These are phyloP conservation scores for Fonsecaea monophora DNA, from an alignment of 2,329 filamentous ascomycete species.

Conservation along the genomic window DNA sequence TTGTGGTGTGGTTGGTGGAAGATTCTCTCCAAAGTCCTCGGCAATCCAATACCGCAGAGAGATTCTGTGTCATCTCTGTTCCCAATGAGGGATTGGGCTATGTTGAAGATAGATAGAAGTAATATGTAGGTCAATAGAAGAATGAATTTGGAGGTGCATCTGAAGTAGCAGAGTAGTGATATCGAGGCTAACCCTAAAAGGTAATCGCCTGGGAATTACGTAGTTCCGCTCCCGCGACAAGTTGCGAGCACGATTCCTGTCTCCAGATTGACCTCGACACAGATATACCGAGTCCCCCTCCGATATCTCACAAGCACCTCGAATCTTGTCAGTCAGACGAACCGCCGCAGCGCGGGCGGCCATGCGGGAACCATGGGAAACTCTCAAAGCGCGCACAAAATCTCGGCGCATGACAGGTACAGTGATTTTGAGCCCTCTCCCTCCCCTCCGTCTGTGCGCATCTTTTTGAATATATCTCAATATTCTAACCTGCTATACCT, in stretches of 20 bases:
- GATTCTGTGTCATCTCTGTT: too few species aligned
- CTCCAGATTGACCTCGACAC: neutral
- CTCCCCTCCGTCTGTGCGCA: too few species aligned
- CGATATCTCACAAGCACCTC: neutral
- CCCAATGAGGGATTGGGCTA: too few species aligned
- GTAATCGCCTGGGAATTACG: slow-evolving; percentile 11
- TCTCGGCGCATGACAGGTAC: slow-evolving; percentile 85
- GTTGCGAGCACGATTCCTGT: neutral
- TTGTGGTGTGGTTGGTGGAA: too few species aligned
- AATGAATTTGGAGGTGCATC: too few species aligned
- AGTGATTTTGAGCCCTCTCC: slow-evolving; percentile 41
- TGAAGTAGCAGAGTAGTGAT: too few species aligned
- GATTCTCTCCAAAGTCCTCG: too few species aligned
- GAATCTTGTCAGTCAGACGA: neutral
- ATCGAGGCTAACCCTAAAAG: slow-evolving; percentile 12
- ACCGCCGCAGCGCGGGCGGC: slow-evolving; percentile 10
- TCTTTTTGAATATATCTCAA: too few species aligned
- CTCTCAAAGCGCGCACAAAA: slow-evolving; percentile 67
- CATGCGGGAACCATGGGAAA: slow-evolving; percentile 64
- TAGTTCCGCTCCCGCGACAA: slow-evolving; percentile 6
- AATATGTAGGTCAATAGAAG: too few species aligned
- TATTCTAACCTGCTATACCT: slow-evolving; percentile 1
- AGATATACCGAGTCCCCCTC: neutral
- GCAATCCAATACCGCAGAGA: too few species aligned
- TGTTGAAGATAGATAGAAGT: too few species aligned